A percentile compares a stretch with the other conserved stretches of the same genome.
phyloP scores from a whole-genome alignment of 2,329 filamentous ascomycete genomes.

The Nectriaceae sp. region DNA sequence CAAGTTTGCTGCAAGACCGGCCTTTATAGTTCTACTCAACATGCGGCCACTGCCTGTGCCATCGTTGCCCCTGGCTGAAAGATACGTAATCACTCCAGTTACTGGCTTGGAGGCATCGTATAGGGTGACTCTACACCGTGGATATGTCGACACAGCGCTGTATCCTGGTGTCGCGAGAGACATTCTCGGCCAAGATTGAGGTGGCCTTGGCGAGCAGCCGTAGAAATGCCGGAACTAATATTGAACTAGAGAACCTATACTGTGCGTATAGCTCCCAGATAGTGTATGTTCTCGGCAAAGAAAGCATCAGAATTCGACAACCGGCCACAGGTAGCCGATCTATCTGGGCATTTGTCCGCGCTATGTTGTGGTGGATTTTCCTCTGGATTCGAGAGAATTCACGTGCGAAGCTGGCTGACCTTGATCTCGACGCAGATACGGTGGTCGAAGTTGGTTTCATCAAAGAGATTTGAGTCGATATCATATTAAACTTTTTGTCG shows the following conservation, averaged over 20 bases:
- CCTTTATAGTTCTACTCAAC: conserved; percentile 72
- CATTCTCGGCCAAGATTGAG: conserved; percentile 45
- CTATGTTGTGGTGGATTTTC: conserved; percentile 52
- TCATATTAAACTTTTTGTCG: no score
- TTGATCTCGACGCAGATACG: conserved; percentile 48
- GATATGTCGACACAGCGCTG: conserved; percentile 70
- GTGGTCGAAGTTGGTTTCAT: conserved; percentile 68
- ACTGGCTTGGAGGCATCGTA: conserved; percentile 59
- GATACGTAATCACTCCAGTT: conserved; percentile 45
- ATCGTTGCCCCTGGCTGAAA: conserved; percentile 46
- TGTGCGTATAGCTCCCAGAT: conserved; percentile 46
- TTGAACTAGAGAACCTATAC: conserved; percentile 43
- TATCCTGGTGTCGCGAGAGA: conserved; percentile 60
- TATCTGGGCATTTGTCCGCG: conserved; percentile 36
- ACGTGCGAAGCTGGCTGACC: conserved; percentile 62
- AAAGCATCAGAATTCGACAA: conserved; percentile 47
- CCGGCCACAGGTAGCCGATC: conserved; percentile 40
- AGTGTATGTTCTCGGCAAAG: conserved; percentile 60
- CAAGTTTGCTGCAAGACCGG: conserved; percentile 66
- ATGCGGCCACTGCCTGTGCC: conserved; percentile 62
- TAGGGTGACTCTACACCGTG: conserved; percentile 66
- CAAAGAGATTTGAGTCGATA: conserved; percentile 60
- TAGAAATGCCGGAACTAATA: conserved; percentile 1
- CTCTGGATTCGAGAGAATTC: conserved; percentile 66
- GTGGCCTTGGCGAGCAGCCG: conserved; percentile 10